Conservation (phyloP, 108 stramenopile species). For the Cylindrotheca closterium region DNA sequence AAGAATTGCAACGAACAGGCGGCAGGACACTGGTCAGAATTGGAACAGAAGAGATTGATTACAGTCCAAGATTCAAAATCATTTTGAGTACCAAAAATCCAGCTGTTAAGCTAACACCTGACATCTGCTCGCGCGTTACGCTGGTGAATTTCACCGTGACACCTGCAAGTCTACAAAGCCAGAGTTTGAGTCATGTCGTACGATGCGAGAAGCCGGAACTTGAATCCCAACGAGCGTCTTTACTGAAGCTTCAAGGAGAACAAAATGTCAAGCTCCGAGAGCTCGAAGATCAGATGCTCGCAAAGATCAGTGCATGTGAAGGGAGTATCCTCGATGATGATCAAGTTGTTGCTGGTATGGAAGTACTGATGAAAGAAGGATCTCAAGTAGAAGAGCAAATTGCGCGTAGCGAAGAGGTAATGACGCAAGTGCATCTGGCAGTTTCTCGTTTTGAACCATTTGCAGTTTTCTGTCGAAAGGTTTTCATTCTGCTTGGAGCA, state of each 20-base stretch:
- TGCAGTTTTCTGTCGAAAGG: slow-evolving; percentile 70
- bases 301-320: slow-evolving; percentile 90
- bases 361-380: slow-evolving; percentile 93
- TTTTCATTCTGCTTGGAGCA: slow-evolving; percentile 65
- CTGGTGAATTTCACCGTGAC: slow-evolving; percentile 97
- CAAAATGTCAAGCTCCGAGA: slow-evolving; percentile 93
- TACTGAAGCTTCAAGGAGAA: slow-evolving; percentile 92
- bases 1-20: slow-evolving; percentile 92
- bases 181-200: slow-evolving; percentile 86
- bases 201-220: slow-evolving; percentile 92
- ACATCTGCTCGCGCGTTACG: slow-evolving; percentile 96
- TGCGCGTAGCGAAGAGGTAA: slow-evolving; percentile 83
- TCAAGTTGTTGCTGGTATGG: slow-evolving; percentile 92
- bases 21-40: slow-evolving; percentile 93
- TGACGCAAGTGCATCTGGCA: slow-evolving; percentile 84
- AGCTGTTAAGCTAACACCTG: slow-evolving; percentile 90
- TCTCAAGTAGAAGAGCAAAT: slow-evolving; percentile 92
- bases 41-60: slow-evolving; percentile 98
- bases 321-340: slow-evolving; percentile 98
- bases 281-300: slow-evolving; percentile 95
- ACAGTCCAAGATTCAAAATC: slow-evolving; percentile 93
- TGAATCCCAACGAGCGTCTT: slow-evolving; percentile 77
- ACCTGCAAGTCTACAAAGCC: slow-evolving; percentile 90
- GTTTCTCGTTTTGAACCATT: slow-evolving; percentile 89
- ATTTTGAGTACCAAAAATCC: slow-evolving; percentile 93